Evolutionary conservation across 1,284 basidiomycete genomes (phyloP).

Genomic region (Pseudozyma flocculosa): DNA sequence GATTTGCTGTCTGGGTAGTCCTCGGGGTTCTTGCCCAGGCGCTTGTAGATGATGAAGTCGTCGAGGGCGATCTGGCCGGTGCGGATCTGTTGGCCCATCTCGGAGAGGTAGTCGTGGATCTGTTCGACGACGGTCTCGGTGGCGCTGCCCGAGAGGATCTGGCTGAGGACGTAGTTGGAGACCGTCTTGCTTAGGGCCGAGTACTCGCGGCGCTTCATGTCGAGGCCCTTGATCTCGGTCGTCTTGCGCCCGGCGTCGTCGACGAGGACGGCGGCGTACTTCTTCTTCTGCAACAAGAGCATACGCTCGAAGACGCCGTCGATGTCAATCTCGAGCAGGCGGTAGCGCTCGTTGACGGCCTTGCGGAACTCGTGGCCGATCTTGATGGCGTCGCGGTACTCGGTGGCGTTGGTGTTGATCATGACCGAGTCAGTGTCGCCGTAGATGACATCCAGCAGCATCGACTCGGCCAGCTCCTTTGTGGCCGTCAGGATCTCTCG

Average conservation of each 20-base stretch:
- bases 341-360: conserved; percentile 92
- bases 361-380: conserved; percentile 93
- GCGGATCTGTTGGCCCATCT: conserved; percentile 74
- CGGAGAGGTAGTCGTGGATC: conserved; percentile 86
- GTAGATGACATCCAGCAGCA: conserved; percentile 91
- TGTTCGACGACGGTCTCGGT: conserved; percentile 86
- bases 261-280: conserved; percentile 90
- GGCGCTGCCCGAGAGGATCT: conserved; percentile 85
- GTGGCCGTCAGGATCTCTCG: conserved; percentile 95
- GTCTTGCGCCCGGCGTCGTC: conserved; percentile 40
- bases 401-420: conserved; percentile 91
- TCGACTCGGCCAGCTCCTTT: conserved; percentile 83
- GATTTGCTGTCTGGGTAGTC: conserved; percentile 94
- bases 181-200: conserved; percentile 87
- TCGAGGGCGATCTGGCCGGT: conserved; percentile 77
- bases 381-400: conserved; percentile 81
- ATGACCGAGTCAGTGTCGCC: conserved; percentile 99
- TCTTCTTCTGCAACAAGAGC: conserved; percentile 95
- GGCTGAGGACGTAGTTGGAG: conserved; percentile 69
- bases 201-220: conserved; percentile 98
- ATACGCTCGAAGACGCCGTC: conserved; percentile 92
- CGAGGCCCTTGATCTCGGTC: conserved; percentile 88
- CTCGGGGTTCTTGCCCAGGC: conserved; percentile 55
- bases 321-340: conserved; percentile 92
- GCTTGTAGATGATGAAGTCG: conserved; percentile 78